Evolutionary conservation across 106 monocot genomes (phyloP).

Genomic region (Hemerocallis citrina): DNA sequence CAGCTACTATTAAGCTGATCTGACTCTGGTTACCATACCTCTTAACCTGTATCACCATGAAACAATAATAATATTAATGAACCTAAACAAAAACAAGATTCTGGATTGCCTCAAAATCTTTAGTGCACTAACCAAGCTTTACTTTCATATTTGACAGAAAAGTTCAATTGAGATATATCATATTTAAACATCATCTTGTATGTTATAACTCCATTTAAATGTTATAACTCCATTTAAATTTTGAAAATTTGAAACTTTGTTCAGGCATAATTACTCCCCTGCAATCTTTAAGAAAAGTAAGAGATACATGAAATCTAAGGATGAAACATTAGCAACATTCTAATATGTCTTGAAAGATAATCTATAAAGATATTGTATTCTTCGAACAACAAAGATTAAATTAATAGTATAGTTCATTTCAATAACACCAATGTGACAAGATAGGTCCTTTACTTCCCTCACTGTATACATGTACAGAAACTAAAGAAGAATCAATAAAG

Average conservation of each 20-base stretch:
- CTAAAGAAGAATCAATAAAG: neutral
- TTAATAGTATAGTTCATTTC: neutral
- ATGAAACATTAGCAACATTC: neutral
- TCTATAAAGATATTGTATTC: neutral
- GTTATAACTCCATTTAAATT: neutral
- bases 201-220: neutral
- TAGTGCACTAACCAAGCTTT: neutral
- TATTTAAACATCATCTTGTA: too few relatives aligned
- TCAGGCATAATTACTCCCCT: neutral
- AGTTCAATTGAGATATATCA: too few relatives aligned
- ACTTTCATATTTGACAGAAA: neutral
- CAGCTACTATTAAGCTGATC: constrained; percentile 67
- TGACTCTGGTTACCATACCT: constrained; percentile 74
- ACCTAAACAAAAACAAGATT: neutral
- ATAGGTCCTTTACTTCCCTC: neutral
- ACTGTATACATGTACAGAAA: neutral
- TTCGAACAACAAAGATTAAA: neutral
- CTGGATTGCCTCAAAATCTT: neutral
- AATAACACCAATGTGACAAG: neutral
- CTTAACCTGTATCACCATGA: constrained; percentile 76
- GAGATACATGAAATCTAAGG: too few relatives aligned
- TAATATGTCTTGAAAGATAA: neutral
- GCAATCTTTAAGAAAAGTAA: neutral
- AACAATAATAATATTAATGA: too few relatives aligned
- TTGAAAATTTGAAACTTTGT: neutral